These are phyloP conservation scores for Micractinium sp. DNA, from an alignment of 139 green algal genomes.

Conservation along the genomic window DNA sequence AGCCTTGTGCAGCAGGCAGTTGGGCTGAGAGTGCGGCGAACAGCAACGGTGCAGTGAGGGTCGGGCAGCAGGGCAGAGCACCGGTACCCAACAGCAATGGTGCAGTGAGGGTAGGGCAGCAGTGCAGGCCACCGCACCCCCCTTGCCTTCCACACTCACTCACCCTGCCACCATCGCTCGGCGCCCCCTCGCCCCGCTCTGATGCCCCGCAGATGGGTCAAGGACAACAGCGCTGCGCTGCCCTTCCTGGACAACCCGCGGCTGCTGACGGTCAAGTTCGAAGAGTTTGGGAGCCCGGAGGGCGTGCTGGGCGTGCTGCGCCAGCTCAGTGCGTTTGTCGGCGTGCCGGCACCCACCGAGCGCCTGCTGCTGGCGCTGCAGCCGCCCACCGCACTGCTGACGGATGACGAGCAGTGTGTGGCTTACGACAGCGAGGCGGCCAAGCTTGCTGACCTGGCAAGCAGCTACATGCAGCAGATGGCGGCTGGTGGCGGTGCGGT, in stretches of 20 bases:
- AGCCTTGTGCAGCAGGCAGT: no score
- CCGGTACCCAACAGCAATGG: no score
- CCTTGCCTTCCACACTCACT: background rate
- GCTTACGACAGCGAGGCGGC: background rate
- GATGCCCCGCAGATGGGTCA: conserved; percentile 19
- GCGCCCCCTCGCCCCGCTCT: background rate
- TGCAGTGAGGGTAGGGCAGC: background rate
- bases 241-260: conserved; percentile 9
- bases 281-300: background rate
- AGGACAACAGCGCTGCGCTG: conserved; percentile 17
- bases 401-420: conserved; percentile 12
- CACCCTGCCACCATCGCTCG: background rate
- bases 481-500: background rate
- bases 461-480: conserved; percentile 21
- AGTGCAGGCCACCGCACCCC: no score
- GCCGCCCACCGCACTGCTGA: conserved; percentile 2
- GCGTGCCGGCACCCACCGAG: background rate
- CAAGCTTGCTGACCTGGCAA: conserved; percentile 23
- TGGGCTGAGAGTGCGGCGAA: no score
- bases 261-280: conserved; percentile 15
- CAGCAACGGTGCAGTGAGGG: background rate
- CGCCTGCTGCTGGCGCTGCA: conserved; percentile 30
- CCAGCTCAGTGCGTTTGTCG: background rate
- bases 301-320: conserved; percentile 22
- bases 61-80: background rate